Base-by-base conservation (phyloP, 2,329 filamentous ascomycete species). In the Amylocarpus encephaloides region DNA sequence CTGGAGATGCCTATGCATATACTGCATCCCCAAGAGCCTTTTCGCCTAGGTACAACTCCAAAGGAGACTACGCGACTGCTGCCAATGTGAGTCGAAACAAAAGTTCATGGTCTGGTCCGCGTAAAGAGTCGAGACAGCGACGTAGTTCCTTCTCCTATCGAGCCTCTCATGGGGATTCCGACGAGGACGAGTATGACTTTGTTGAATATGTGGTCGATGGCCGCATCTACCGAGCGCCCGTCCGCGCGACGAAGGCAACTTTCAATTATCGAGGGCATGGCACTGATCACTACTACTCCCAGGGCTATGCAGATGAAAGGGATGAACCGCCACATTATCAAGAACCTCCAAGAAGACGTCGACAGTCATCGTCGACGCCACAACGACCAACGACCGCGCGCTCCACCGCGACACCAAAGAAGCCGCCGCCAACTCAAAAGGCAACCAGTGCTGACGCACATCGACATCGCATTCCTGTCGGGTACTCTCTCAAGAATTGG, bases 401-500 rank as follows among this genome's bases (percentile, higher is more conserved):
- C 11, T 54, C 64, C 2, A 48, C 62, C 5, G 34, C 56, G 11
- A 49, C 62, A 22, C 56, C 62, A 35, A 61, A 62, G 53, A 64
- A 64, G 46, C 64, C 70, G 11, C 64, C 69, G 13, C 55, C 69
- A 7, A 57, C 68, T 9, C 66, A 69, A 48, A 71, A 73, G 62
- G 80, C 80, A 5, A 84, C 79, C 29, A 77, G 81, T 55, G 71
- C 70, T 11, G 80, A 85, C 65, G 78, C 80, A 33, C 74, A 72
- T 63, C 73, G 70, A 66, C 85, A 88, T 64, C 79, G 81, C 53
- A 96, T 98, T 50, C 91, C 93, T 1, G 70, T 82, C 1, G 92
- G 93, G 55, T 98, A 94, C 73, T 95, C 89, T 22, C 82, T 92
- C 66, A 97, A 97, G 78, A 95, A 97, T 74, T 97, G 93, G 93